Base-by-base conservation (phyloP, 306 rosid genomes). In the Sophora flavescens region DNA sequence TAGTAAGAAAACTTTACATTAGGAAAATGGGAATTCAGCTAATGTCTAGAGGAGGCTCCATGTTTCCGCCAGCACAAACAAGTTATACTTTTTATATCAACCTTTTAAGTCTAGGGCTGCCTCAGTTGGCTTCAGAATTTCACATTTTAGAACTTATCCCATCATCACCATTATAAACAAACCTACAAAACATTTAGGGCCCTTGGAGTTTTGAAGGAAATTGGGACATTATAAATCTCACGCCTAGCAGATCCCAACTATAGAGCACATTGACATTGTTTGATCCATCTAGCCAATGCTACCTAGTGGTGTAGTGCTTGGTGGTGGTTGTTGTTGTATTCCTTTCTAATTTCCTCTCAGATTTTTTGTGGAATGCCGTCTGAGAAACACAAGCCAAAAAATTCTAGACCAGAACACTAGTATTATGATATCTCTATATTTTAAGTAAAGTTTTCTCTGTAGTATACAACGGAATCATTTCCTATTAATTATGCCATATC, bases 401-500 rank as follows among this genome's bases (percentile, higher is more conserved):
- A 14, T 36, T 32, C 61, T 32, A 11, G 48, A 70, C n/a, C 57
- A 65, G 15, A 16, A n/a, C 30, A 67, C 58, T 57, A 38, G 14
- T 14, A 48, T 3, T 45, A 26, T 22, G 22, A 22, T 22, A 22
- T 22, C 22, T 44, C 47, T 47, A 12, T 54, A 36, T 12, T 15
- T 42, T 11, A 14, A 74, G 17, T 18, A 30, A 3, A n/a, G 8
- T 48, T 57, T 45, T 44, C 60, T 15, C 69, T 11, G 28, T 9
- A 53, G 16, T 36, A 81, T 74, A 39, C 12, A 33, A 11, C 74
- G 42, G 38, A 62, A 70, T 63, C 33, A 45, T 36, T 57, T 48
- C 61, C 61, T 41, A 42, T 22, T 45, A 38, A 33, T 7, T 6
- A 57, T 6, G 41, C 26, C 57, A 56, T 56, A 48, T 50, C 65